Evolutionary conservation across 1,284 basidiomycete species (phyloP).

Genomic region (Coniferiporia sulphurascens): DNA sequence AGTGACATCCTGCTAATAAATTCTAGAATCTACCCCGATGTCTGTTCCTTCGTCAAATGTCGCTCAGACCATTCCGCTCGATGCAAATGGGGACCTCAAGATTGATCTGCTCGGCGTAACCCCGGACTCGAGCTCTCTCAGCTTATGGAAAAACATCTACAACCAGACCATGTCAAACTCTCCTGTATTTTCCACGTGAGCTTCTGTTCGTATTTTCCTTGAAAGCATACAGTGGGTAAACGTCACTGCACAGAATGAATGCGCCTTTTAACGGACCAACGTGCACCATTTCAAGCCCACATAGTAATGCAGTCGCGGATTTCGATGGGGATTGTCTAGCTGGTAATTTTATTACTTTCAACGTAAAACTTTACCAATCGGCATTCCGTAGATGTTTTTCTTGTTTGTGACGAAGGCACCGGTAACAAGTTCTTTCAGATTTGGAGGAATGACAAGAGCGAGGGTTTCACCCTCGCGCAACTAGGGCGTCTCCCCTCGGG

Average conservation of each 20-base stretch:
- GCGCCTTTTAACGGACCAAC: conserved; percentile 56
- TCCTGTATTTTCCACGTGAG: conserved; percentile 59
- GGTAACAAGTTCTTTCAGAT: conserved; percentile 74
- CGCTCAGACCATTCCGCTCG: conserved; percentile 83
- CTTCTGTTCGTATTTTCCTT: conserved; percentile 1
- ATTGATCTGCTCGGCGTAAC: conserved; percentile 82
- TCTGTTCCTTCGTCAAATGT: conserved; percentile 58
- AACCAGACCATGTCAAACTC: conserved; percentile 49
- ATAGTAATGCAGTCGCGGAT: conserved; percentile 95
- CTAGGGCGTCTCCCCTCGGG: conserved; percentile 72
- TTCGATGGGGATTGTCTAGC: conserved; percentile 95
- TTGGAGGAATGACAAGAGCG: conserved; percentile 81
- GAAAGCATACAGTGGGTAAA: background rate
- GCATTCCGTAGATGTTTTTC: conserved; percentile 68
- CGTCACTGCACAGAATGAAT: conserved; percentile 38
- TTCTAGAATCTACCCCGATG: conserved; percentile 39
- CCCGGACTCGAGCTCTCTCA: conserved; percentile 42
- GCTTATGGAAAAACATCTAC: conserved; percentile 77
- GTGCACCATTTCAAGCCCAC: conserved; percentile 81
- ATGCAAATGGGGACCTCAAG: conserved; percentile 83
- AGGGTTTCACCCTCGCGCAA: conserved; percentile 70
- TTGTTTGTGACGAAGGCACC: conserved; percentile 70
- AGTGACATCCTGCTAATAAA: background rate
- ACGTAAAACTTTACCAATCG: conserved; percentile 10
- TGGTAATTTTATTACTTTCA: conserved; percentile 37